Base-by-base conservation (phyloP, 129 eudicot genomes). In the Flaveria ramosissima region DNA sequence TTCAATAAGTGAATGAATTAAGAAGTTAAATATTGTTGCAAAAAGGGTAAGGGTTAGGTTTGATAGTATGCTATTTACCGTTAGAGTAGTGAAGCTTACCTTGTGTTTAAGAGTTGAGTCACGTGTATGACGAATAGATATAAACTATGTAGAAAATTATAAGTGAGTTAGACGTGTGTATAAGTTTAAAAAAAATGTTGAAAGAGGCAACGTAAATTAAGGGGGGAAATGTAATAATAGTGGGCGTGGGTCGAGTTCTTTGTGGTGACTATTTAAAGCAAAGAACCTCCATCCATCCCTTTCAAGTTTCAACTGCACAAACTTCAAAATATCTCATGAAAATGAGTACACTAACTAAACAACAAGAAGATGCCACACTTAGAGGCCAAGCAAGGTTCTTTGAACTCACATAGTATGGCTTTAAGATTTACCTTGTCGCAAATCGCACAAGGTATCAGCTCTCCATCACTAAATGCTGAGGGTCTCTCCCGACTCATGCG, bases 401-500 rank as follows among this genome's bases (percentile, higher is more conserved):
- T 72, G 42, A 50, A 5, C 64, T 20, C 57, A 13, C 66, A 46
- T 10, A 51, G 74, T 61, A 53, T 65, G 51, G 88, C 71, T 27
- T 56, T 85, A 16, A 69, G 74, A 66, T 78, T 83, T 1, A 77
- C 78, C 16, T 32, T 85, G 46, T 73, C 88, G 8, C 75, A 81
- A 62, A 85, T 85, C 27, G 83, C 83, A 27, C 32, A 27, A 27
- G 32, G 32, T 3, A 27, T 27, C 32, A 0, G 32, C 4, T 27
- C 4, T 27, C 24, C 17, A 17, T 45, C 79, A 7, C 14, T 46
- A 32, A 43, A 81, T n/a, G 5, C 51, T 13, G 32, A 50, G 6
- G 77, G 41, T 20, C 78, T 81, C 10, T 41, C 77, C 1, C 83
- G 88, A 4, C 70, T 85, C 55, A 77, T 85, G 85, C 47, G 70